Percentiles rank a stretch among this genome's conserved stretches.
Evolutionary conservation across 257 asterid species (phyloP).

Genomic region (Linderniella brevidens): DNA sequence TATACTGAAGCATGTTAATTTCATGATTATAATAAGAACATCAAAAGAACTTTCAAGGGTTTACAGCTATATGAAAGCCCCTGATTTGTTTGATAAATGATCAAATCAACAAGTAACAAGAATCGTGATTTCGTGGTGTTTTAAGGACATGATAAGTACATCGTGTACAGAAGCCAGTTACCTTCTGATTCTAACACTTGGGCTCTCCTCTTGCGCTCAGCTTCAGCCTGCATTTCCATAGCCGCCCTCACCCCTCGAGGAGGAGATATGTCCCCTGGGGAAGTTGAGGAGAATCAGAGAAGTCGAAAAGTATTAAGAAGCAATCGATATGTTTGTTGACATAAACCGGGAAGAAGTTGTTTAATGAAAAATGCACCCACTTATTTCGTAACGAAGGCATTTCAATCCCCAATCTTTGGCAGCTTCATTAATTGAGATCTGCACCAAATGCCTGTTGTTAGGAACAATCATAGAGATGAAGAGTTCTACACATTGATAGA

Average conservation of each 20-base stretch:
- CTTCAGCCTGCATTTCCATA: constrained; percentile 84
- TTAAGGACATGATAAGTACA: no score
- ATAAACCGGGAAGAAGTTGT: background rate
- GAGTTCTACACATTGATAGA: no score
- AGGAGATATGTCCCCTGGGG: constrained; percentile 58
- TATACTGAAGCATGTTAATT: constrained; percentile 8
- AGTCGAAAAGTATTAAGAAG: no score
- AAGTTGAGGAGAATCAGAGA: background rate
- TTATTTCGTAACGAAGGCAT: constrained; percentile 71
- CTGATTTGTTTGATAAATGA: no score
- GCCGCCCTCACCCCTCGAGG: constrained; percentile 68
- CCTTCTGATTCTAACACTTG: constrained; percentile 71
- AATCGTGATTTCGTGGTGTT: no score
- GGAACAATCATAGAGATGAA: no score
- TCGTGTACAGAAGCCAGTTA: constrained; percentile 5
- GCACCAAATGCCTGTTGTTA: constrained; percentile 9
- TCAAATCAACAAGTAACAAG: no score
- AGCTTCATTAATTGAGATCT: constrained; percentile 65
- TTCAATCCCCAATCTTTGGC: constrained; percentile 60
- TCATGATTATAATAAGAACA: constrained; percentile 7
- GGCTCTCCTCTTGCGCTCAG: constrained; percentile 69
- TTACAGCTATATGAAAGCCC: no score
- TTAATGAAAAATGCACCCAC: constrained; percentile 16
- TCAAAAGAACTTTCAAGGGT: no score
- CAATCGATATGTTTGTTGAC: background rate